Evolutionary conservation across 495 filamentous ascomycete genomes (phyloP).

Genomic region (Daldinia decipiens): DNA sequence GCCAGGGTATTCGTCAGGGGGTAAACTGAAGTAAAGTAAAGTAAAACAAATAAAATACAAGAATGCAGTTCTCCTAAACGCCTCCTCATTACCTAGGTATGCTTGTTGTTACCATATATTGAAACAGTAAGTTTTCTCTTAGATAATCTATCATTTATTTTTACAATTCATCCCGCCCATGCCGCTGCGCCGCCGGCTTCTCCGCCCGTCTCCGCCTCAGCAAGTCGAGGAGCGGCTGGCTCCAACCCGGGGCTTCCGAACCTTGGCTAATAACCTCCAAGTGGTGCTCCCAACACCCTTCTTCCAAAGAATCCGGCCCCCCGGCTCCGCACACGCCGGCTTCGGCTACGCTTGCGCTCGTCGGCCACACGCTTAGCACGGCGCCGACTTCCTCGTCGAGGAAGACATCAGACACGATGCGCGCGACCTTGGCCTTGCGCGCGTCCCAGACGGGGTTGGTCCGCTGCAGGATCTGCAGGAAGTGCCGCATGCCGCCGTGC

Average conservation of each 20-base stretch:
- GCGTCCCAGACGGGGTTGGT: slow-evolving; percentile 52
- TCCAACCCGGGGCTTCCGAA: slow-evolving; percentile 36
- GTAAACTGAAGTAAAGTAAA: slow-evolving; percentile 3
- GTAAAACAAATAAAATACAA: slow-evolving; percentile 14
- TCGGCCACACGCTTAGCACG: slow-evolving; percentile 59
- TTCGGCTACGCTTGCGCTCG: slow-evolving; percentile 34
- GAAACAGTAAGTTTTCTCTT: neutral
- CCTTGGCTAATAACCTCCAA: slow-evolving; percentile 42
- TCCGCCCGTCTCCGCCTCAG: slow-evolving; percentile 20
- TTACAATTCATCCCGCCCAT: slow-evolving; percentile 39
- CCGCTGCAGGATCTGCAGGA: slow-evolving; percentile 59
- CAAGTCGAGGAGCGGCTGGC: slow-evolving; percentile 34
- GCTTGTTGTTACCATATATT: neutral
- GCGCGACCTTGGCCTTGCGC: slow-evolving; percentile 56
- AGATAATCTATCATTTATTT: neutral
- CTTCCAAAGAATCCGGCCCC: slow-evolving; percentile 25
- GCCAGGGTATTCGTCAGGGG: slow-evolving; percentile 35
- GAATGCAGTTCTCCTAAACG: slow-evolving; percentile 17
- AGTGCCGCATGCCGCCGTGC: slow-evolving; percentile 54
- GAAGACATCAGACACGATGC: slow-evolving; percentile 68
- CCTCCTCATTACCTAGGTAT: slow-evolving; percentile 1
- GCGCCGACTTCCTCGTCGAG: slow-evolving; percentile 69
- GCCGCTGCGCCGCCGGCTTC: neutral
- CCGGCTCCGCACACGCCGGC: slow-evolving; percentile 37
- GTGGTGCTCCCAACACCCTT: slow-evolving; percentile 57